Conservation (phyloP, 78 protist genomes). For the Dictyostelium intermedium region DNA sequence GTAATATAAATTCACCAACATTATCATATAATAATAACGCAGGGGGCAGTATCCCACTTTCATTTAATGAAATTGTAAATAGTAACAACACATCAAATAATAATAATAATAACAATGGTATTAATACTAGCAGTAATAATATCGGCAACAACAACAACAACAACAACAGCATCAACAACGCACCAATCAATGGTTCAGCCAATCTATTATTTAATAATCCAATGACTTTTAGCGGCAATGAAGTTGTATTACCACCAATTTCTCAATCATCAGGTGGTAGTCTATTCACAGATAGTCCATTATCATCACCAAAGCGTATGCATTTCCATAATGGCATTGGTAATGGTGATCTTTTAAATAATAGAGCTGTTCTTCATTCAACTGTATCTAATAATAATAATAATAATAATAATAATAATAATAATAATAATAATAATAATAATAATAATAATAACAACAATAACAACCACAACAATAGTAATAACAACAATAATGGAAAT, state of each 20-base stretch:
- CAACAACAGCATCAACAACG: background rate
- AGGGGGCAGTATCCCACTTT: background rate
- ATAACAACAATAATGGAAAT: background rate
- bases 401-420: background rate
- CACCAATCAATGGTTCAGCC: background rate
- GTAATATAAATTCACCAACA: background rate
- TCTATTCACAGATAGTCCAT: slow-evolving; percentile 7
- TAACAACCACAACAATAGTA: background rate
- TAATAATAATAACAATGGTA: background rate
- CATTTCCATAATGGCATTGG: slow-evolving; percentile 3
- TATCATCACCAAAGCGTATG: slow-evolving; percentile 32
- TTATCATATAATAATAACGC: background rate
- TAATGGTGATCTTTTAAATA: background rate
- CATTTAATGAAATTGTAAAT: background rate
- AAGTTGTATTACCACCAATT: background rate
- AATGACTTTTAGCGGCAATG: background rate
- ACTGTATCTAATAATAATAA: background rate
- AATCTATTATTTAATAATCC: background rate
- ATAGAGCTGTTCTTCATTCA: background rate
- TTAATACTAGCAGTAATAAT: background rate
- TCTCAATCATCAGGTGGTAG: background rate
- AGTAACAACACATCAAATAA: background rate
- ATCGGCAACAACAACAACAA: background rate
- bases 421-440: slow-evolving; percentile 6
- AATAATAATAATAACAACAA: background rate